Evolutionary conservation across 495 filamentous ascomycete species (phyloP).

Genomic region (Lepidopterella palustris): DNA sequence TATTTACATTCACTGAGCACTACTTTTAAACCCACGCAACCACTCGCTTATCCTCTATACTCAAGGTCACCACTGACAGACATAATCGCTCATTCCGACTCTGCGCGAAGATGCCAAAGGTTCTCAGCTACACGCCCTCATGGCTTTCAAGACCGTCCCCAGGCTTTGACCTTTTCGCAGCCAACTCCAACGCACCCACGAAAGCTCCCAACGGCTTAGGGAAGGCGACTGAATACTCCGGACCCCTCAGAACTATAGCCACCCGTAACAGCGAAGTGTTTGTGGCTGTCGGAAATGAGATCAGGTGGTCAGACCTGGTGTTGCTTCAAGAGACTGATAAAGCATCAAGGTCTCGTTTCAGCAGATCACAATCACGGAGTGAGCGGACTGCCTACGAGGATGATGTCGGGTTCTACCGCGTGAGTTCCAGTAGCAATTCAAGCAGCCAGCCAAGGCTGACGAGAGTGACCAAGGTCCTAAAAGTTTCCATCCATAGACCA

Average conservation of each 20-base stretch:
- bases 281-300: conserved; percentile 73
- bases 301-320: conserved; percentile 76
- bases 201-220: conserved; percentile 21
- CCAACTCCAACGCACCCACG: conserved; percentile 32
- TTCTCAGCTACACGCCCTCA: conserved; percentile 70
- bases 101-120: conserved; percentile 63
- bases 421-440: background rate
- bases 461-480: conserved; percentile 50
- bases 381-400: background rate
- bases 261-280: conserved; percentile 74
- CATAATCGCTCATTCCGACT: background rate
- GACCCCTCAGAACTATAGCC: conserved; percentile 63
- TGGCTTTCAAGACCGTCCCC: conserved; percentile 74
- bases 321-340: conserved; percentile 60
- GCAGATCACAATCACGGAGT: background rate
- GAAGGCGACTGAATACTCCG: conserved; percentile 40
- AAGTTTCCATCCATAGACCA: conserved; percentile 61
- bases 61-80: background rate
- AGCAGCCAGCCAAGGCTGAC: conserved; percentile 11
- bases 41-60: background rate
- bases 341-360: background rate
- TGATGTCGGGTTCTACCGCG: background rate
- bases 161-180: conserved; percentile 64
- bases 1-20: background rate
- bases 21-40: background rate